Evolutionary conservation across 495 filamentous ascomycete genomes (phyloP).

Genomic region (Sporormia fimetaria): DNA sequence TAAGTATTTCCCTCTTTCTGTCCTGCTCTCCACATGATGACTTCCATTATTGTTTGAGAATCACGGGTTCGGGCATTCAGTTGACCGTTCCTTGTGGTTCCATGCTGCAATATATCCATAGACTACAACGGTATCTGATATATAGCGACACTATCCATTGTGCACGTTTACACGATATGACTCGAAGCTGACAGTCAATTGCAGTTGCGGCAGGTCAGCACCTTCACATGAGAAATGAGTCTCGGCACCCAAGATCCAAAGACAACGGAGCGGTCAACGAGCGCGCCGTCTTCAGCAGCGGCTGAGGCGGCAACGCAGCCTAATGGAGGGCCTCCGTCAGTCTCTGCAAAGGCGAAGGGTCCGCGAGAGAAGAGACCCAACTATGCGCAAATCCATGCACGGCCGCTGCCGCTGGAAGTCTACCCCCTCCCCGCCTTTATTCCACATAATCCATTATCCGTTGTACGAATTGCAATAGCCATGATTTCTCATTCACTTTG

Average conservation of each 20-base stretch:
- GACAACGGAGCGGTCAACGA: no score
- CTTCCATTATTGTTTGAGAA: constrained; percentile 6
- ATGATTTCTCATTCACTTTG: constrained; percentile 61
- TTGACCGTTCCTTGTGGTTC: constrained; percentile 40
- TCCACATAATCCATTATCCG: constrained; percentile 82
- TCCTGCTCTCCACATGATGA: constrained; percentile 7
- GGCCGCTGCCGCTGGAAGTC: constrained; percentile 65
- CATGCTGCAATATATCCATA: constrained; percentile 51
- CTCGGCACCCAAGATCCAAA: background rate
- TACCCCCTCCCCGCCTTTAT: constrained; percentile 77
- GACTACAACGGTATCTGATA: constrained; percentile 99
- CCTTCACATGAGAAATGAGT: no score
- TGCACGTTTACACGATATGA: background rate
- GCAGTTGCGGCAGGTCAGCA: background rate
- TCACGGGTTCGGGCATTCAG: constrained; percentile 7
- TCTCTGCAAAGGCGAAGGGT: constrained; percentile 1
- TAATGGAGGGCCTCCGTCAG: no score
- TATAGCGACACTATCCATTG: no score
- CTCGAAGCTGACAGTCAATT: background rate
- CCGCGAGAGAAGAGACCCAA: constrained; percentile 40
- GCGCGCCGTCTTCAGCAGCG: no score
- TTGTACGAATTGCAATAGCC: constrained; percentile 63
- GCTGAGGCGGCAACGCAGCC: no score
- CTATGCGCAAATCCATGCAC: constrained; percentile 59
- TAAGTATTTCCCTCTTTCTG: no score